Evolutionary conservation across 345 rosid species (phyloP).

Genomic region (Syzygium grande): DNA sequence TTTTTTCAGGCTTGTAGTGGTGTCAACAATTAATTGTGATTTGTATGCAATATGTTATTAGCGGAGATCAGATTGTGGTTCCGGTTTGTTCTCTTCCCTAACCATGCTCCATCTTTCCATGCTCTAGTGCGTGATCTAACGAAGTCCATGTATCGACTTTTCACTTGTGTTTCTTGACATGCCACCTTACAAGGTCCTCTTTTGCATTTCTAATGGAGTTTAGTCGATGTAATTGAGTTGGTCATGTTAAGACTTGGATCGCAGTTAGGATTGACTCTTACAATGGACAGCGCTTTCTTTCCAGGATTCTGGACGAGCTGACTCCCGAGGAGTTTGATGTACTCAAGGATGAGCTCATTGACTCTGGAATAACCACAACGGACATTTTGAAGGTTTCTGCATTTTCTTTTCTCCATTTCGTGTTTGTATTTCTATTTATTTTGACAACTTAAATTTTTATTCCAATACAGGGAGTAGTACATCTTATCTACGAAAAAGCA

Average conservation of each 20-base stretch:
- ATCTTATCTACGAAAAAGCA: neutral
- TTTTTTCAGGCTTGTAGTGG: neutral
- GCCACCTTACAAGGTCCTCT: neutral
- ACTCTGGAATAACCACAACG: neutral
- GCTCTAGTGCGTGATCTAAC: neutral
- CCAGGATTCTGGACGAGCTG: neutral
- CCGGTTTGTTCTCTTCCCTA: neutral
- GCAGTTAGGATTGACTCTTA: neutral
- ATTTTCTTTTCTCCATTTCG: neutral
- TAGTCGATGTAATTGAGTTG: neutral
- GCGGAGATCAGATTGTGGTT: neutral
- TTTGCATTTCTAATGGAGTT: neutral
- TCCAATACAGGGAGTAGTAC: neutral
- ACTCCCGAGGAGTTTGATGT: conserved; percentile 1
- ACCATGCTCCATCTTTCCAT: neutral
- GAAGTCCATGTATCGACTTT: neutral
- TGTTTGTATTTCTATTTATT: neutral
- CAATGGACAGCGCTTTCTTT: neutral
- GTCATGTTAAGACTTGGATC: neutral
- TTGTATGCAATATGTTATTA: neutral
- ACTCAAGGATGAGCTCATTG: neutral
- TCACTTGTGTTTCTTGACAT: neutral
- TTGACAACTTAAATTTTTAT: neutral
- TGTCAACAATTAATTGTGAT: neutral
- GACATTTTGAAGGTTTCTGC: neutral